Percentiles rank a stretch among this genome's conserved stretches.
Conservation (phyloP, 1,139 yeast genomes). For the Kazachstania sp. region DNA sequence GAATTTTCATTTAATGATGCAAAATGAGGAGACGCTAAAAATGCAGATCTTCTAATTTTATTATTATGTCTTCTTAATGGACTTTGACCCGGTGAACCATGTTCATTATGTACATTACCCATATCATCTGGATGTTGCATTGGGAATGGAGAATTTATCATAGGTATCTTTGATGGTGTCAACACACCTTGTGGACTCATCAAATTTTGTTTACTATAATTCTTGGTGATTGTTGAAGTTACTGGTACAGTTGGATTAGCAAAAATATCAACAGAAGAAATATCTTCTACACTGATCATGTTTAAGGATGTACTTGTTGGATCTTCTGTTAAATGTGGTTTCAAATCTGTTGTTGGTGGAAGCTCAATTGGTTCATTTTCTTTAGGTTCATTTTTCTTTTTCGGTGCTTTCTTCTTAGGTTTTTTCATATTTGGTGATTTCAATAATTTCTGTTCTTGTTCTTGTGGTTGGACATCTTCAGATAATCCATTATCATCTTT, state of each 20-base stretch:
- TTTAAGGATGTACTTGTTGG: constrained; percentile 5
- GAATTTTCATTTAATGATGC: constrained; percentile 3
- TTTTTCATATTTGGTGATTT: not conserved
- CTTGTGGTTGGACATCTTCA: not conserved
- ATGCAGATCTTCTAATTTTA: not conserved
- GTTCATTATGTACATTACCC: not conserved
- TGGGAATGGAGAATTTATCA: constrained; percentile 1
- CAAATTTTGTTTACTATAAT: not conserved
- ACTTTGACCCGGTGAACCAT: not conserved
- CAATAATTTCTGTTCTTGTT: not conserved
- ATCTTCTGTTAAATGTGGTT: not conserved
- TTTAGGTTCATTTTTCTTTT: not conserved
- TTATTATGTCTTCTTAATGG: not conserved
- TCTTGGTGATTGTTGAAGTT: constrained; percentile 4
- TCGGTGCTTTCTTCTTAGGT: not conserved
- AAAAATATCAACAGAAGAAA: constrained; percentile 8
- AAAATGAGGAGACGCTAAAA: constrained; percentile 3
- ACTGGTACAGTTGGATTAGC: constrained; percentile 3
- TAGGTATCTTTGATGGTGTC: constrained; percentile 1
- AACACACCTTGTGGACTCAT: not conserved
- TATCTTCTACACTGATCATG: constrained; percentile 7
- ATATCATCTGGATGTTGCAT: not conserved
- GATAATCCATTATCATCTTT: not conserved
- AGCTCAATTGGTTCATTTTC: not conserved
- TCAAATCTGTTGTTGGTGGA: not conserved